Evolutionary conservation across 2,329 filamentous ascomycete species (phyloP), one percentile per base, ranked within the genome.

Genomic region (Neonectria faginata): DNA sequence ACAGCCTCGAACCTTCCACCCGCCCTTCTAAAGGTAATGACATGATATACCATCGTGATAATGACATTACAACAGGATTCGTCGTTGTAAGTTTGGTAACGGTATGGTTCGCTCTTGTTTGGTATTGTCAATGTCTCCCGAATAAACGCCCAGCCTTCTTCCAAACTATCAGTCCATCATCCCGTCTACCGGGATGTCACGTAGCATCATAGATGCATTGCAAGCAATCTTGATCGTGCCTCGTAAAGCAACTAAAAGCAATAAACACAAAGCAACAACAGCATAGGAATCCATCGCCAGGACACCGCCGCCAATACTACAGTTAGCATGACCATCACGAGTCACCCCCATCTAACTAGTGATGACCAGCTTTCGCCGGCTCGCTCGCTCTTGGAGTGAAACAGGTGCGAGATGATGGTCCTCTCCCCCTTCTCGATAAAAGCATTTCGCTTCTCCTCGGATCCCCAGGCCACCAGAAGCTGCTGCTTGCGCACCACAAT

Each of bases 401-500:
- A 79, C 5, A 81, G 57, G 27, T 74, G 70, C 12, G 71, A 70
- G 33, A 78, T 47, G 25, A 80, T 64, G 1, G 78, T 75, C 56
- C 70, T 70, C 20, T 79, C 74, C 2, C 73, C 74, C 3, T 68
- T 65, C 2, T 73, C 68, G 10, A 65, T 45, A 54, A 77, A 79
- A 44, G 60, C 62, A 2, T 70, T 69, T 16, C 73, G 70, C 71
- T 76, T 75, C 58, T 79, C 78, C 22, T 74, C 70, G 2, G 70
- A n/a, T 0, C 78, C 77, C 78, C 78, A 82, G 4, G 78, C 80
- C 14, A 82, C 78, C 16, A 81, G 67, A 64, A 80, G 72, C 59
- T 76, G 75, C 66, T 82, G 80, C 65, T 75, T 78, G 27, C 76
- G 73, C n/a, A 81, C 72, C 9, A 79, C 62, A 9, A 65, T 70